Conservation (phyloP, 2,329 filamentous ascomycete genomes). For the Colletotrichum sp. region DNA sequence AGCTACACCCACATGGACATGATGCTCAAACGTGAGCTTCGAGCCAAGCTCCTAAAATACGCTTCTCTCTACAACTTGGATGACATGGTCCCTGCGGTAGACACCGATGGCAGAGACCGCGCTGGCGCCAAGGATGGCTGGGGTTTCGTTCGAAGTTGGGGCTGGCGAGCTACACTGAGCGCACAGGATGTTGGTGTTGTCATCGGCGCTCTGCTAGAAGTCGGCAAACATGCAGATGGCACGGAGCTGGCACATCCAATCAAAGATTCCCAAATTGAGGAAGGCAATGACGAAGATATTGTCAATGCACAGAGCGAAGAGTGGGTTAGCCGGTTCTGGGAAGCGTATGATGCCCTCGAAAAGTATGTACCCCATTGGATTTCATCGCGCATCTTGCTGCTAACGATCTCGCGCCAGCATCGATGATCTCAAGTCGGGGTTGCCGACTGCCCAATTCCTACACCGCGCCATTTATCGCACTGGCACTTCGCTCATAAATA, state of each 20-base stretch:
- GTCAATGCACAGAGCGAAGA: constrained; percentile 63
- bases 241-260: constrained; percentile 32
- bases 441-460: constrained; percentile 86
- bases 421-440: constrained; percentile 74
- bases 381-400: constrained; percentile 52
- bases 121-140: constrained; percentile 85
- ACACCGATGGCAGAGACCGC: constrained; percentile 72
- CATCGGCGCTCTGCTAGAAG: constrained; percentile 89
- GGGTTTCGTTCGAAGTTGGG: constrained; percentile 98
- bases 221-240: constrained; percentile 66
- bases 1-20: constrained; percentile 99
- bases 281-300: constrained; percentile 45
- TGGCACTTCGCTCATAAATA: constrained; percentile 88
- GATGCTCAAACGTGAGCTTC: constrained; percentile 87
- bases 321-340: constrained; percentile 73
- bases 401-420: constrained; percentile 59
- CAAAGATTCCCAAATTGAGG: constrained; percentile 39
- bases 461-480: constrained; percentile 93
- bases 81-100: constrained; percentile 83
- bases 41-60: constrained; percentile 87
- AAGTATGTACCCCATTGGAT: constrained; percentile 53
- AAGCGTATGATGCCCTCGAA: constrained; percentile 74
- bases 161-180: constrained; percentile 92
- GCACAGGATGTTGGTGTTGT: constrained; percentile 95
- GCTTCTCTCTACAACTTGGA: constrained; percentile 93